Evolutionary conservation across 805 yeast species (phyloP).

Genomic region (Teunomyces atbi): DNA sequence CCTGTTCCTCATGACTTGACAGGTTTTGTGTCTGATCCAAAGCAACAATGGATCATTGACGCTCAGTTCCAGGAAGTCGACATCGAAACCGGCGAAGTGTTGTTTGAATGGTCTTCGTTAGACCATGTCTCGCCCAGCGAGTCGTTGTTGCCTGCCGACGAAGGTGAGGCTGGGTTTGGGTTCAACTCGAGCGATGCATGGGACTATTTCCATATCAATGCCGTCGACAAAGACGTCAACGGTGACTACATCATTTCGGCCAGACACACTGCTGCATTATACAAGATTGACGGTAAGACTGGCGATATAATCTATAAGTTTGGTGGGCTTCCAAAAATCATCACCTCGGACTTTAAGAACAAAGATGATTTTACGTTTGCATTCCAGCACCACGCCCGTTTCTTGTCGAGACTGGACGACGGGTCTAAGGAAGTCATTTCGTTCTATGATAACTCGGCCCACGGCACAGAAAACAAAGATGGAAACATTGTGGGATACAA

Average conservation of each 20-base stretch:
- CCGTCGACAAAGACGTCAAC: slow-evolving; percentile 34
- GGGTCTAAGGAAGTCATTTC: slow-evolving; percentile 28
- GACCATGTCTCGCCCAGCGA: slow-evolving; percentile 34
- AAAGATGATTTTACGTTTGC: slow-evolving; percentile 25
- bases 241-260: slow-evolving; percentile 37
- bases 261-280: slow-evolving; percentile 32
- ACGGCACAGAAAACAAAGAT: slow-evolving; percentile 29
- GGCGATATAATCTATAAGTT: slow-evolving; percentile 36
- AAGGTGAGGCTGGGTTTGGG: slow-evolving; percentile 35
- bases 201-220: slow-evolving; percentile 41
- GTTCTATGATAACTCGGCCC: slow-evolving; percentile 38
- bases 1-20: slow-evolving; percentile 30
- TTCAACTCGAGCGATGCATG: slow-evolving; percentile 32
- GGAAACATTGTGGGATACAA: slow-evolving; percentile 22
- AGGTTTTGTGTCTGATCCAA: slow-evolving; percentile 19
- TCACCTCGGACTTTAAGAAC: slow-evolving; percentile 14
- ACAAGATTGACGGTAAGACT: slow-evolving; percentile 32
- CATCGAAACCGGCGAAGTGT: slow-evolving; percentile 30
- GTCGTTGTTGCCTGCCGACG: slow-evolving; percentile 27
- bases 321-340: slow-evolving; percentile 24
- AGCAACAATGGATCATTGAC: slow-evolving; percentile 35
- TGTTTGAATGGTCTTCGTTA: slow-evolving; percentile 34
- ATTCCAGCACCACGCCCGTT: slow-evolving; percentile 39
- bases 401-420: slow-evolving; percentile 19
- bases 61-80: slow-evolving; percentile 37